Base-by-base conservation (phyloP, 768 basidiomycete genomes). In the Hygrocybe coccinea region DNA sequence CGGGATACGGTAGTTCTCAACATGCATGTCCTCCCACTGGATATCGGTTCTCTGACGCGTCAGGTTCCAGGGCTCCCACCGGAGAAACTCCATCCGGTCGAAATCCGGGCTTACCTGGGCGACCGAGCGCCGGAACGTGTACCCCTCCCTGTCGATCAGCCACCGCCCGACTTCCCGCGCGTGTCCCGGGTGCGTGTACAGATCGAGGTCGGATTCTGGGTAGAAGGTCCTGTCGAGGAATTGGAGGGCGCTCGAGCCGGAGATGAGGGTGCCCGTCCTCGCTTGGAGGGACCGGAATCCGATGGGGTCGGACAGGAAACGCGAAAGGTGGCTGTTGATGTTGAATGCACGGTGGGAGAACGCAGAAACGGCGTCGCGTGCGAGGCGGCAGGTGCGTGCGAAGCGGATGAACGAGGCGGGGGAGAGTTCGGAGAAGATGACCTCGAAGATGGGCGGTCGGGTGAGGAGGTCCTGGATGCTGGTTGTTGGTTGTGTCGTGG, bases 161-260 rank as follows among this genome's bases (percentile, higher is more conserved):
- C 74, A 79, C 7, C 44, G 45, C 0, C 69, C 71, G 4, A 82
- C 64, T 21, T 68, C 66, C 11, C 55, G 43, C 38, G 67, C 62
- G 35, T 65, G 60, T 0, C 64, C 62, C 2, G 71, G 68, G 6
- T 74, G 66, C 14, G 71, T 66, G 61, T 83, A 83, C 3, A 83
- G 37, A 52, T 84, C 82, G 7, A 84, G 72, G 58, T 83, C 81
- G 0, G 80, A 71, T 3, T 70, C 70, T 2, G 71, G 66, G 56
- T 80, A 82, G 36, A 66, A 65, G 0, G 68, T 59, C 15, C 79
- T 62, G 48, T 77, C 75, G 39, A 84, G 69, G 59, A 81, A 80
- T 49, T 83, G 81, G 2, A 82, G 71, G 0, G 79, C 81, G 24
- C 67, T 69, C 0, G 81, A 82, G 9, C 82, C 82, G 2, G 82